These are phyloP conservation scores for Aspergillus clavatus DNA, from an alignment of 2,329 filamentous ascomycete genomes.

Conservation along the genomic window DNA sequence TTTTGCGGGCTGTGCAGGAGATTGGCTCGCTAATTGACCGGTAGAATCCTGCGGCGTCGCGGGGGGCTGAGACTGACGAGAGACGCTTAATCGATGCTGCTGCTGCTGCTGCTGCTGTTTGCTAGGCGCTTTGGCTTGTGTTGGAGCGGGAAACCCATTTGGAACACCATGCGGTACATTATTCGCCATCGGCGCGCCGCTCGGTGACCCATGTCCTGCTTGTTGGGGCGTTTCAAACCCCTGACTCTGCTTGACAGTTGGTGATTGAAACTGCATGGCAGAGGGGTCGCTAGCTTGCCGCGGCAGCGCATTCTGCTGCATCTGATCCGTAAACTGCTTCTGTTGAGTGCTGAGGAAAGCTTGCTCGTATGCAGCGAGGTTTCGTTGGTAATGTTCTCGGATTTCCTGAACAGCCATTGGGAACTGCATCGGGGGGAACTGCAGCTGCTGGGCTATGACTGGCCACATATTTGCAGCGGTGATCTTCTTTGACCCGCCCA, in stretches of 20 bases:
- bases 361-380: constrained; percentile 70
- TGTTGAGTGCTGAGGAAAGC: constrained; percentile 43
- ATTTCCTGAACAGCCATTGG: constrained; percentile 66
- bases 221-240: constrained; percentile 37
- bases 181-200: constrained; percentile 26
- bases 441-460: constrained; percentile 61
- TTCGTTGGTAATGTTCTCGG: constrained; percentile 67
- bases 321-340: constrained; percentile 40
- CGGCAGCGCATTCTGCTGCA: constrained; percentile 41
- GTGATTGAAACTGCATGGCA: constrained; percentile 43
- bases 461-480: constrained; percentile 68
- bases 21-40: constrained; percentile 25
- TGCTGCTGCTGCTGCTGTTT: constrained; percentile 27
- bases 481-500: constrained; percentile 71
- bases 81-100: constrained; percentile 29
- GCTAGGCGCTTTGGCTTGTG: constrained; percentile 30
- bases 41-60: constrained; percentile 25
- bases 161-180: constrained; percentile 27
- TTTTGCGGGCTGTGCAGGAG: constrained; percentile 27
- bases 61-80: constrained; percentile 32
- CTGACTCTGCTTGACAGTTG: constrained; percentile 48
- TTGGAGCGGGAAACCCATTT: constrained; percentile 40
- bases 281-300: constrained; percentile 33
- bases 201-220: constrained; percentile 31
- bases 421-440: constrained; percentile 57